Evolutionary conservation across 148 eudicot genomes (phyloP).

Genomic region (Rhododendron mucronatum): DNA sequence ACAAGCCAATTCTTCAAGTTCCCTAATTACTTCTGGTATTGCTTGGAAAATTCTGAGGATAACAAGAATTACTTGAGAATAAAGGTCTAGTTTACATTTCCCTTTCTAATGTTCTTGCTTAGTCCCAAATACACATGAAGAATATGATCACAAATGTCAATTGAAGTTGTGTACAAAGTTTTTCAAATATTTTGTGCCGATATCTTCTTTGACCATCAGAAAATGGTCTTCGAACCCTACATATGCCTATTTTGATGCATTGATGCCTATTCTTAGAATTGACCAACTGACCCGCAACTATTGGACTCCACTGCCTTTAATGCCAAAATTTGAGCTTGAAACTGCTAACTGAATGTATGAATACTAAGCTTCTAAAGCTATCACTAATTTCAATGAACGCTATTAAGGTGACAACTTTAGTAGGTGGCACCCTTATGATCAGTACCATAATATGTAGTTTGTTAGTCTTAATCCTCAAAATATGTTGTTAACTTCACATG

Average conservation of each 20-base stretch:
- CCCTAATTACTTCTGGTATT: slow-evolving; percentile 70
- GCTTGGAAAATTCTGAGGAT: slow-evolving; percentile 44
- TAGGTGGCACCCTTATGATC: neutral
- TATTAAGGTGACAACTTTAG: neutral
- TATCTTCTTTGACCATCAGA: neutral
- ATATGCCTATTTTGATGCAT: neutral
- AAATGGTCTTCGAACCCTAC: neutral
- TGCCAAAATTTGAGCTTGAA: neutral
- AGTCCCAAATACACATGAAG: neutral
- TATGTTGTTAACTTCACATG: neutral
- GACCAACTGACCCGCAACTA: neutral
- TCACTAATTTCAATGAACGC: too few species aligned
- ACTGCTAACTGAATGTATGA: neutral
- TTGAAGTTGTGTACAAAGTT: neutral
- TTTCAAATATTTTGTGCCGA: neutral
- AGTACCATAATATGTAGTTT: neutral
- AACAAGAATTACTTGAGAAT: slow-evolving; percentile 50
- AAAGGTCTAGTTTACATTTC: slow-evolving; percentile 44
- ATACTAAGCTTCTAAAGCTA: neutral
- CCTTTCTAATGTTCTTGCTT: neutral
- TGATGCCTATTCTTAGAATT: too few species aligned
- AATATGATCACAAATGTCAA: neutral
- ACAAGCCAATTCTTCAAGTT: slow-evolving; percentile 37
- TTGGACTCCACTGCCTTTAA: neutral
- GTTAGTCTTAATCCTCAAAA: neutral